These are phyloP conservation scores for Aegle marmelos DNA, from an alignment of 345 rosid genomes.

Conservation along the genomic window DNA sequence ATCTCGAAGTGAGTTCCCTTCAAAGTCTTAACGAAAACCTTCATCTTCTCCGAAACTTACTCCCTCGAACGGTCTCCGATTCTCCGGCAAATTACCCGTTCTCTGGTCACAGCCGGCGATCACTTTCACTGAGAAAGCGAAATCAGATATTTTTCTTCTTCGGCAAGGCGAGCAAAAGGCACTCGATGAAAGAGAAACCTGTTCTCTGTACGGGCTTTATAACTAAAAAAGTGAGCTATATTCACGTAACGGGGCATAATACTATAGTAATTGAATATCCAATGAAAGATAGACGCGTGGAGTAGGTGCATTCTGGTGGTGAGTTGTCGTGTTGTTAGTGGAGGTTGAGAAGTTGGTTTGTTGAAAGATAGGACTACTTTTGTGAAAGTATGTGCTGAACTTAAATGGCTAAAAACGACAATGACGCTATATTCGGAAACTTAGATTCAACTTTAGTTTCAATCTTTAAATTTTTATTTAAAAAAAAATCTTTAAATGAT, in stretches of 20 bases:
- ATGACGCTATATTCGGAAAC: no score
- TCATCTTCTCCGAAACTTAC: constrained; percentile 27
- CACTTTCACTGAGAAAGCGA: background rate
- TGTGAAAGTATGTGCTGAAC: background rate
- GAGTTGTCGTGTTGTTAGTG: background rate
- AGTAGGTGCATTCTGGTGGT: accelerated
- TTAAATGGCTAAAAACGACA: no score
- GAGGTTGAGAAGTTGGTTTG: background rate
- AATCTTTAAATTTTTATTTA: no score
- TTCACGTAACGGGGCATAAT: background rate
- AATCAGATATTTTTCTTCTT: background rate
- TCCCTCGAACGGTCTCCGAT: background rate
- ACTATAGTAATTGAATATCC: no score
- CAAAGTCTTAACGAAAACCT: constrained; percentile 46
- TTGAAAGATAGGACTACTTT: background rate
- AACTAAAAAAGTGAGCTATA: background rate
- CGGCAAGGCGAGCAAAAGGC: background rate
- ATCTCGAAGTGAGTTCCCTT: constrained; percentile 45
- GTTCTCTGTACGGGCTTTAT: background rate
- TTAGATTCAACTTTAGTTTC: no score
- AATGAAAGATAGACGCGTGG: background rate
- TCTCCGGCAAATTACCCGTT: background rate
- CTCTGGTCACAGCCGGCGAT: constrained; percentile 4
- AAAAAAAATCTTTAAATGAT: no score
- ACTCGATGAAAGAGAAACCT: background rate